Base-by-base conservation (phyloP, 2,329 filamentous ascomycete genomes). In the Cadophora luteo-olivacea region DNA sequence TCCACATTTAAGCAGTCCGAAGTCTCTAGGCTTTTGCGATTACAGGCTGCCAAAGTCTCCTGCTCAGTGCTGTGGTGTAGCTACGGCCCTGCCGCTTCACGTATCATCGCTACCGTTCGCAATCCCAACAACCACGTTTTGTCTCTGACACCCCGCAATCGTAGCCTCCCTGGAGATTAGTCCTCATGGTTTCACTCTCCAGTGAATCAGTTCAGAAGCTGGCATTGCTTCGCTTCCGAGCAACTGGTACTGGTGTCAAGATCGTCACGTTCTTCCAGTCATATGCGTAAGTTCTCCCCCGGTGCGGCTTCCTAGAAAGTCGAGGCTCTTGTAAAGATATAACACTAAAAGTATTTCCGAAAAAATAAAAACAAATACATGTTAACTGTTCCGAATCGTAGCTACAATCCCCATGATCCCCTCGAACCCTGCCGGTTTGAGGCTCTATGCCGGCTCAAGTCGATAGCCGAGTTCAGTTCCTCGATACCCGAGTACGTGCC, bases 391-490 rank as follows among this genome's bases (percentile, higher is more conserved):
- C 9, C 45, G 6, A 48, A 48, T 48, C 9, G 19, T 22, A 48
- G 45, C 22, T 65, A 65, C 41, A 38, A 65, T 36, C 54, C 22
- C 16, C 58, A 65, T 33, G 63, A 65, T 51, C 52, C 63, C 6
- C 52, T 65, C 12, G 63, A 65, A 49, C 63, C 63, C 25, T 65
- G 54, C 63, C 63, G 63, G 8, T 65, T 65, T 33, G 63, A 65
- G 41, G 63, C 63, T 48, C 52, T 65, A 16, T 65, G 63, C n/a
- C 63, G 63, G n/a, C 41, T 65, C 36, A 65, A 55, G n/a, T 65
- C 63, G 29, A 65, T 65, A 45, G 52, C 63, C 38, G 63, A 65
- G 38, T 58, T 65, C 63, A 65, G 63, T 57, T 65, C 52, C 7
- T 32, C 63, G 19, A 22, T 65, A 48, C 63, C 63, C 22, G 63